Percentiles rank a stretch among this genome's conserved stretches.
phyloP scores from a whole-genome alignment of 1,284 basidiomycete species.

The Sanghuangporus sanghuang region DNA sequence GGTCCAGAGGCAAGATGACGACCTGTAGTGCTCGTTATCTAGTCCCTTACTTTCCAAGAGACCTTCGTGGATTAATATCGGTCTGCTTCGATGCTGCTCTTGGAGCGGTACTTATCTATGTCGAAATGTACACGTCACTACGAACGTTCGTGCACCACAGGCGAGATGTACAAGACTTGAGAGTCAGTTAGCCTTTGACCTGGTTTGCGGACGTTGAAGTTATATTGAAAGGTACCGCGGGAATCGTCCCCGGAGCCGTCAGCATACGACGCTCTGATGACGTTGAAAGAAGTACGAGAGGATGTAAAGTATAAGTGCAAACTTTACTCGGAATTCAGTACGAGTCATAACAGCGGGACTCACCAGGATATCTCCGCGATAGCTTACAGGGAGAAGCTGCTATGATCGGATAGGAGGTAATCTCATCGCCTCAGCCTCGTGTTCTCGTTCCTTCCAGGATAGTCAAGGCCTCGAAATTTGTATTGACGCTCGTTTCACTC shows the following conservation, averaged over 20 bases:
- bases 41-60: background rate
- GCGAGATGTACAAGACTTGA: background rate
- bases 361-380: background rate
- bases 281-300: background rate
- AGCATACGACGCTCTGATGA: background rate
- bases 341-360: background rate
- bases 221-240: background rate
- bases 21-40: background rate
- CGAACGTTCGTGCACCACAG: background rate
- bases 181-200: background rate
- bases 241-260: background rate
- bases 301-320: background rate
- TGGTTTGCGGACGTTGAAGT: background rate
- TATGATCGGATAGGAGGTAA: background rate
- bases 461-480: background rate
- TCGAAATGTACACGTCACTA: background rate
- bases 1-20: background rate
- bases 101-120: background rate
- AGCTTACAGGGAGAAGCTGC: background rate
- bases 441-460: conserved; percentile 1
- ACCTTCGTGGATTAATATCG: background rate
- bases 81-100: background rate
- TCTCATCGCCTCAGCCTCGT: background rate
- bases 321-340: background rate
- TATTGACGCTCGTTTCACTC: background rate